These are phyloP conservation scores for Pholiota molesta DNA, from an alignment of 768 basidiomycete species.

Conservation along the genomic window DNA sequence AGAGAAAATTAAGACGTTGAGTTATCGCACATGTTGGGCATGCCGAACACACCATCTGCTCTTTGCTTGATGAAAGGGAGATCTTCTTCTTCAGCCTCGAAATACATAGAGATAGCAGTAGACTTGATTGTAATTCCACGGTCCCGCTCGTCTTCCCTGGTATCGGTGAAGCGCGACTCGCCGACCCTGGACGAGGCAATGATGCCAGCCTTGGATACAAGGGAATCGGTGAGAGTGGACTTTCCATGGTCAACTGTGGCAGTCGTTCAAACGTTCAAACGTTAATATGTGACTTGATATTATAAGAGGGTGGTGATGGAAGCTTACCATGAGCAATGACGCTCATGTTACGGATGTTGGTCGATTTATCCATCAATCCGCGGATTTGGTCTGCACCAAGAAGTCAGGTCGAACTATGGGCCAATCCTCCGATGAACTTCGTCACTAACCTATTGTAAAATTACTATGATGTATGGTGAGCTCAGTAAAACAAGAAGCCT, in stretches of 20 bases:
- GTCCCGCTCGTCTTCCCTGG: slow-evolving; percentile 95
- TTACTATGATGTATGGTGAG: slow-evolving; percentile 51
- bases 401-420: background rate
- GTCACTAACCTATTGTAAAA: slow-evolving; percentile 80
- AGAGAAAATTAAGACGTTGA: slow-evolving; percentile 1
- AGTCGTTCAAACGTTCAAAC: slow-evolving; percentile 1
- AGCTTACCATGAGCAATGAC: slow-evolving; percentile 85
- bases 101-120: slow-evolving; percentile 99
- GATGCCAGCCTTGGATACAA: slow-evolving; percentile 99
- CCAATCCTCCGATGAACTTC: background rate
- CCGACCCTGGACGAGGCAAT: slow-evolving; percentile 78
- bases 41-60: slow-evolving; percentile 67
- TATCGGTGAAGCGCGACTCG: slow-evolving; percentile 86
- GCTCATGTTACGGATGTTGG: slow-evolving; percentile 95
- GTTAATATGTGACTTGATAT: background rate
- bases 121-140: slow-evolving; percentile 99
- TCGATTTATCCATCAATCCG: slow-evolving; percentile 84
- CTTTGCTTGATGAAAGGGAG: slow-evolving; percentile 87
- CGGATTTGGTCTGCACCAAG: slow-evolving; percentile 74
- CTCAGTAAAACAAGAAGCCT: background rate
- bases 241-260: slow-evolving; percentile 97
- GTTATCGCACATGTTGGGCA: too few species aligned
- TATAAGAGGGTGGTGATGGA: slow-evolving; percentile 5
- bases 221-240: slow-evolving; percentile 97
- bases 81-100: slow-evolving; percentile 91